Conservation (phyloP, 140 eudicot genomes). For the Anethum foeniculum region DNA sequence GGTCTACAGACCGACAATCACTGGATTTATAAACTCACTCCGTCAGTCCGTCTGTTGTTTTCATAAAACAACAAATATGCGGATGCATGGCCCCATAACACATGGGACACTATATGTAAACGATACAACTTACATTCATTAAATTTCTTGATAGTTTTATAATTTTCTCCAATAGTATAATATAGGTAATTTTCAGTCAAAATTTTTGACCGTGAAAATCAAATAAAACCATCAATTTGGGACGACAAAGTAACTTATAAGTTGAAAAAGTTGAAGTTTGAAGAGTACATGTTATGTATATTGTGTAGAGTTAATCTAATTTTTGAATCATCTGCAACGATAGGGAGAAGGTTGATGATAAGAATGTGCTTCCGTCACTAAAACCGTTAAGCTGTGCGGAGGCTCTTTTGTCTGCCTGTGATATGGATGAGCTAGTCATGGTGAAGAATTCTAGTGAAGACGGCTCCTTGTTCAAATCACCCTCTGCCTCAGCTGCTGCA, state of each 20-base stretch:
- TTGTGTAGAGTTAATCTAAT: background rate
- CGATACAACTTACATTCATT: too few relatives aligned
- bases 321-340: background rate
- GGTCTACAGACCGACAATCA: too few relatives aligned
- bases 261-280: too few relatives aligned
- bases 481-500: conserved; percentile 49
- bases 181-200: too few relatives aligned
- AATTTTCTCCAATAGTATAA: too few relatives aligned
- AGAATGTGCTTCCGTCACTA: conserved; percentile 27
- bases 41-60: background rate
- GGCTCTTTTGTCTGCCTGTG: conserved; percentile 19
- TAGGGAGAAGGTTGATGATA: conserved; percentile 32
- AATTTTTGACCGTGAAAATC: too few relatives aligned
- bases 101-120: background rate
- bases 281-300: too few relatives aligned
- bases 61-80: background rate
- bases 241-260: too few relatives aligned
- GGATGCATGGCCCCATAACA: too few relatives aligned
- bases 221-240: too few relatives aligned
- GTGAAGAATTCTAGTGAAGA: conserved; percentile 28
- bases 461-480: conserved; percentile 53
- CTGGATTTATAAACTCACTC: too few relatives aligned
- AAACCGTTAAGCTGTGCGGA: conserved; percentile 27
- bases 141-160: too few relatives aligned
- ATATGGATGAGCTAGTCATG: conserved; percentile 20